Evolutionary conservation across 2,329 filamentous ascomycete genomes (phyloP).

Genomic region (Epichloe hybrida): DNA sequence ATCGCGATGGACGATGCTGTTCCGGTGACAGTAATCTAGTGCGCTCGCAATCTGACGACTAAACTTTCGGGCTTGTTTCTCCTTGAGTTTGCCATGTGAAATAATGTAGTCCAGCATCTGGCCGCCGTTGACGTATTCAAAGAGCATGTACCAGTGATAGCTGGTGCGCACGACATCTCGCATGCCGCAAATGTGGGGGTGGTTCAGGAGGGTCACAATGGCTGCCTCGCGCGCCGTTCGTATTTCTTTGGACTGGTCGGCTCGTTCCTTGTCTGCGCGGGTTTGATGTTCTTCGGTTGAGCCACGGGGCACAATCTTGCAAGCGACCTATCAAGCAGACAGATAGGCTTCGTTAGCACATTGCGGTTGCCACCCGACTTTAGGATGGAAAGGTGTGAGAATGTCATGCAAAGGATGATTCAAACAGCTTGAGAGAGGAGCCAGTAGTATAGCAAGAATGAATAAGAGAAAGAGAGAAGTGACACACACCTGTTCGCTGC

Average conservation of each 20-base stretch:
- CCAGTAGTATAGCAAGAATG: no score
- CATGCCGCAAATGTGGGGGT: conserved; percentile 93
- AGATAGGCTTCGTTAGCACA: background rate
- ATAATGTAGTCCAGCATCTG: conserved; percentile 99
- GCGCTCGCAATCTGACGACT: conserved; percentile 94
- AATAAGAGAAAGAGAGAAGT: background rate
- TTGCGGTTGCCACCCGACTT: background rate
- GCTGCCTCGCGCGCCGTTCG: conserved; percentile 89
- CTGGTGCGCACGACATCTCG: conserved; percentile 90
- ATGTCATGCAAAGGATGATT: background rate
- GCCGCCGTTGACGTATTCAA: conserved; percentile 95
- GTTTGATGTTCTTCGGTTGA: conserved; percentile 71
- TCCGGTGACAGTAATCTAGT: conserved; percentile 92
- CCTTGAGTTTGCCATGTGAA: conserved; percentile 90
- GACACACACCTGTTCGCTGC: conserved; percentile 67
- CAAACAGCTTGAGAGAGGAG: background rate
- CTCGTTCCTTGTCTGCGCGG: conserved; percentile 65
- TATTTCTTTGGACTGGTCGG: conserved; percentile 93
- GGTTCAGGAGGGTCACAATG: conserved; percentile 85
- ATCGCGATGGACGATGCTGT: conserved; percentile 95
- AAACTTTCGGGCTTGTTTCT: conserved; percentile 96
- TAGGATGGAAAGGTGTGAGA: background rate
- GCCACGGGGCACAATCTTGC: conserved; percentile 90
- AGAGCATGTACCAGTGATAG: conserved; percentile 99
- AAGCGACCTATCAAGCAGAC: conserved; percentile 49